Conservation (phyloP, 768 basidiomycete species). For the Xerocomellus amylosporus region DNA sequence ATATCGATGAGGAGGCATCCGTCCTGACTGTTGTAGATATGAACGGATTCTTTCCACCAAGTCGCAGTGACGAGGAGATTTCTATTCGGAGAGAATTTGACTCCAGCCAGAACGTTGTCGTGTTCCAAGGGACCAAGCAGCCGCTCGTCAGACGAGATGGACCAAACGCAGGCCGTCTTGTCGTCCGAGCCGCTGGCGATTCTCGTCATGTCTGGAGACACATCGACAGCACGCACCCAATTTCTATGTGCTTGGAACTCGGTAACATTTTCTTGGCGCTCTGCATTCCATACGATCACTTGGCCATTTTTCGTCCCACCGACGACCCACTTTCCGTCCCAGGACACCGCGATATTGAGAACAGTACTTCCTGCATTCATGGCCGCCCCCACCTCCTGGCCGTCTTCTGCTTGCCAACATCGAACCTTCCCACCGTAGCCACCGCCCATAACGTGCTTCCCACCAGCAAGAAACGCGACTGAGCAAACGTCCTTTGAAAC, state of each 20-base stretch:
- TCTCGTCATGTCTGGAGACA: constrained; percentile 10
- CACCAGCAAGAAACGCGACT: constrained; percentile 3
- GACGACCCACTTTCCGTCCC: constrained; percentile 11
- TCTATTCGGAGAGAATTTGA: constrained; percentile 15
- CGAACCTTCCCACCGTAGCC: constrained; percentile 10
- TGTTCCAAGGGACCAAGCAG: constrained; percentile 10
- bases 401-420: constrained; percentile 1
- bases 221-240: constrained; percentile 17
- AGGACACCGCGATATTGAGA: constrained; percentile 4
- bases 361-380: constrained; percentile 6
- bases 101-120: neutral
- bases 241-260: constrained; percentile 6
- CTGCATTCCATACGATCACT: constrained; percentile 11
- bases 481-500: constrained; percentile 11
- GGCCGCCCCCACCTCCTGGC: constrained; percentile 1
- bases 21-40: constrained; percentile 7
- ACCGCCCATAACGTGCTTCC: constrained; percentile 6
- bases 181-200: constrained; percentile 15
- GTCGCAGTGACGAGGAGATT: constrained; percentile 11
- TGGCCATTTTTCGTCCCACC: constrained; percentile 1
- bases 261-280: constrained; percentile 1
- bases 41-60: constrained; percentile 12
- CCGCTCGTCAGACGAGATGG: constrained; percentile 5
- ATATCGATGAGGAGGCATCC: constrained; percentile 8
- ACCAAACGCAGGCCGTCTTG: constrained; percentile 9